Conservation (phyloP, 345 rosid genomes). For the Barbarea vulgaris region DNA sequence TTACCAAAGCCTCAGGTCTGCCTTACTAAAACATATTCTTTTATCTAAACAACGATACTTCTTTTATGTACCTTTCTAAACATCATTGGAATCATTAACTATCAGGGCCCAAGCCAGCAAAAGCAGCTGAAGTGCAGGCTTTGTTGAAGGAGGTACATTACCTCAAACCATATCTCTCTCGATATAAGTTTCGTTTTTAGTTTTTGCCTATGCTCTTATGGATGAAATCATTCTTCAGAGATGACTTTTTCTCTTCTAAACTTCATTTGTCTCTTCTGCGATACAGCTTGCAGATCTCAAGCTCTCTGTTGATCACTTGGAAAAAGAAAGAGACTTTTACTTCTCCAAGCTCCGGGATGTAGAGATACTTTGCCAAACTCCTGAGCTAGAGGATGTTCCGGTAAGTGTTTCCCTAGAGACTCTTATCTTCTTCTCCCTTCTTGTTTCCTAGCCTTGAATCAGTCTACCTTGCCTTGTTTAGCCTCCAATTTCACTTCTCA, state of each 20-base stretch:
- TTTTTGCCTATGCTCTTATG: background rate
- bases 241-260: background rate
- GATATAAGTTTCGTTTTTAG: background rate
- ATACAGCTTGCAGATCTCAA: constrained; percentile 79
- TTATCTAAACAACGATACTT: background rate
- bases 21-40: background rate
- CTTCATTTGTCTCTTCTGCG: background rate
- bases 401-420: constrained; percentile 41
- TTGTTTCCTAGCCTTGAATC: background rate
- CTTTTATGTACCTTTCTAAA: background rate
- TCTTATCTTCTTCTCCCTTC: background rate
- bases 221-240: background rate
- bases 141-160: constrained; percentile 73
- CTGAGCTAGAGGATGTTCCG: constrained; percentile 63
- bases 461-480: constrained; percentile 17
- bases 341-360: constrained; percentile 80
- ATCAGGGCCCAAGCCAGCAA: constrained; percentile 62
- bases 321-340: constrained; percentile 95
- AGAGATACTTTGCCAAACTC: constrained; percentile 81
- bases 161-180: background rate
- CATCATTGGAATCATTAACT: constrained; percentile 9
- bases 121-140: constrained; percentile 55
- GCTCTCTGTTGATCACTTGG: constrained; percentile 70
- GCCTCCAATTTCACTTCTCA: constrained; percentile 14
- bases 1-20: constrained; percentile 31